phyloP scores from a whole-genome alignment of 495 filamentous ascomycete species.

The Tuber indicum region DNA sequence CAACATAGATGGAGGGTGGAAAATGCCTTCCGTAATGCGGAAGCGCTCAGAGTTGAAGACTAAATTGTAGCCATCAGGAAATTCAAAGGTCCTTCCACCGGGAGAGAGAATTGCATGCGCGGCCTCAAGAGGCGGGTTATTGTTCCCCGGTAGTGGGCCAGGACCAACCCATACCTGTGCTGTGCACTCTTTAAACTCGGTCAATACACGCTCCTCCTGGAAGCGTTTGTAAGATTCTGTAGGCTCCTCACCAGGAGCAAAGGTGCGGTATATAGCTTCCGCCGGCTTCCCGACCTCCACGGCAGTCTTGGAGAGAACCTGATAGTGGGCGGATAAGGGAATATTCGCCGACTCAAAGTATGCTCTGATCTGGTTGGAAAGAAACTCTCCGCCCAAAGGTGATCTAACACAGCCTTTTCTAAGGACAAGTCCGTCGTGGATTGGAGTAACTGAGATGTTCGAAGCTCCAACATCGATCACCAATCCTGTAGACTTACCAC shows the following conservation, averaged over 20 bases:
- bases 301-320: constrained; percentile 73
- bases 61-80: constrained; percentile 92
- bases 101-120: constrained; percentile 55
- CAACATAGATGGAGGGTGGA: constrained; percentile 43
- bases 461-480: constrained; percentile 90
- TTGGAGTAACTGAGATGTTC: constrained; percentile 79
- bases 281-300: constrained; percentile 83
- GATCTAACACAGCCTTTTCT: constrained; percentile 80
- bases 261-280: constrained; percentile 62
- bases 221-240: constrained; percentile 65
- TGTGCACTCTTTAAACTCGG: constrained; percentile 95
- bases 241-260: constrained; percentile 56
- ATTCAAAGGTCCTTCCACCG: constrained; percentile 71
- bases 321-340: constrained; percentile 77
- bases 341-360: constrained; percentile 65
- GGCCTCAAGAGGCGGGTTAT: constrained; percentile 49
- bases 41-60: constrained; percentile 84
- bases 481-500: constrained; percentile 84
- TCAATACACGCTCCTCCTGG: constrained; percentile 87
- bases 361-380: constrained; percentile 76
- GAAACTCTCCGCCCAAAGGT: constrained; percentile 77
- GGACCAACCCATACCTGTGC: constrained; percentile 90
- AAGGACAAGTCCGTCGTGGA: constrained; percentile 90
- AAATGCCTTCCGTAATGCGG: constrained; percentile 76
- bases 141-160: constrained; percentile 55